Evolutionary conservation across 495 filamentous ascomycete genomes (phyloP).

Genomic region (Aspergillus olivimuriae): DNA sequence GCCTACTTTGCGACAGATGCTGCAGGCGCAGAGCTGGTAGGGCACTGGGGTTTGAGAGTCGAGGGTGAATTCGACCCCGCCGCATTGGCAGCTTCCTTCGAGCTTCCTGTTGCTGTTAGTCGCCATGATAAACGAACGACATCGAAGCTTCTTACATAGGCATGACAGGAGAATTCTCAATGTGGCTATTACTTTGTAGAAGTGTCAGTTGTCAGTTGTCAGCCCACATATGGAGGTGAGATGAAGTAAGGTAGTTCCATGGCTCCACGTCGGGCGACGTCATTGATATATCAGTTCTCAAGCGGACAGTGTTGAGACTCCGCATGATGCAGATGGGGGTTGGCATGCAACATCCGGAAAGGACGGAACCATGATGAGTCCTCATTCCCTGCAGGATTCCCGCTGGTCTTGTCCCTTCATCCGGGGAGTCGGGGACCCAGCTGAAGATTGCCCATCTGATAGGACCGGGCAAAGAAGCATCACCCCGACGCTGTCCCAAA

Average conservation of each 20-base stretch:
- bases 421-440: too few relatives aligned
- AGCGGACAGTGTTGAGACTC: background rate
- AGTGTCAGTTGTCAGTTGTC: background rate
- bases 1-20: conserved; percentile 50
- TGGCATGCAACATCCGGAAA: background rate
- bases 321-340: background rate
- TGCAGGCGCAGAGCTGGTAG: conserved; percentile 51
- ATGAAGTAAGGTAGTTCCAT: too few relatives aligned
- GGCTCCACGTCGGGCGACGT: too few relatives aligned
- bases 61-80: conserved; percentile 45
- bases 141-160: conserved; percentile 7
- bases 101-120: conserved; percentile 32
- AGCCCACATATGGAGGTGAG: too few relatives aligned
- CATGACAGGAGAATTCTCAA: background rate
- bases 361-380: background rate
- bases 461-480: too few relatives aligned
- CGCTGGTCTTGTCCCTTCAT: too few relatives aligned
- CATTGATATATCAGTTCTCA: background rate
- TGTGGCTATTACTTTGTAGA: background rate
- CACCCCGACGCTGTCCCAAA: background rate
- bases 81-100: conserved; percentile 51
- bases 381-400: too few relatives aligned
- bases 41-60: conserved; percentile 48
- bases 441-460: background rate
- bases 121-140: background rate